These are phyloP conservation scores for Trichocladium antarcticum DNA, from an alignment of 495 filamentous ascomycete species.

Conservation along the genomic window DNA sequence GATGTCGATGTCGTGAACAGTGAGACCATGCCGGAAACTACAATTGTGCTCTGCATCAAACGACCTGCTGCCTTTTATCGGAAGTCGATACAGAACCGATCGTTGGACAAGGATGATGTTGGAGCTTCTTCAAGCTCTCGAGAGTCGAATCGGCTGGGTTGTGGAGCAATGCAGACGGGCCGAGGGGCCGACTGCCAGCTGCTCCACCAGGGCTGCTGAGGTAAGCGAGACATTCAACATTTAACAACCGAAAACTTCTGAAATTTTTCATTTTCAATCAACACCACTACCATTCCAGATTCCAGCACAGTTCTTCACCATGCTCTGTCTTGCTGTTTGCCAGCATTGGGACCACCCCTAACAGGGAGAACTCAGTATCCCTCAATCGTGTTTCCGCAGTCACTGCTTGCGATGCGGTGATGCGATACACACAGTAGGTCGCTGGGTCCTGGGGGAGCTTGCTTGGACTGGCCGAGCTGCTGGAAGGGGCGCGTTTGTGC, in stretches of 20 bases:
- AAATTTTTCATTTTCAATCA: constrained; percentile 1
- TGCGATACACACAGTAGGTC: constrained; percentile 3
- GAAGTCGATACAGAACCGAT: neutral
- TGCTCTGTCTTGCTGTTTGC: neutral
- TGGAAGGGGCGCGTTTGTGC: too few species aligned
- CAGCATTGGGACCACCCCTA: neutral
- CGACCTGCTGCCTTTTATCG: neutral
- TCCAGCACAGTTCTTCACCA: neutral
- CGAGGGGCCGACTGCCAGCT: too few species aligned
- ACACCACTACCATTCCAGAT: neutral
- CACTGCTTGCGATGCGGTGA: neutral
- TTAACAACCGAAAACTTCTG: neutral
- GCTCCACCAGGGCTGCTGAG: too few species aligned
- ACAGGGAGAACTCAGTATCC: neutral
- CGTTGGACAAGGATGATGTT: neutral
- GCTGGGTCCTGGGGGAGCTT: neutral
- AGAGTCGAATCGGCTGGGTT: too few species aligned
- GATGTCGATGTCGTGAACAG: too few species aligned
- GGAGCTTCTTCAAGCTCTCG: too few species aligned
- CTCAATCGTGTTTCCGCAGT: neutral
- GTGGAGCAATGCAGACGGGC: too few species aligned
- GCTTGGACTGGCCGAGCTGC: too few species aligned
- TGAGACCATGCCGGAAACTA: too few species aligned
- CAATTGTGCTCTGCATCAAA: too few species aligned
- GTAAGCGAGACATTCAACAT: neutral